Conservation (phyloP, 2,329 filamentous ascomycete species). For the Diaporthe sp. region DNA sequence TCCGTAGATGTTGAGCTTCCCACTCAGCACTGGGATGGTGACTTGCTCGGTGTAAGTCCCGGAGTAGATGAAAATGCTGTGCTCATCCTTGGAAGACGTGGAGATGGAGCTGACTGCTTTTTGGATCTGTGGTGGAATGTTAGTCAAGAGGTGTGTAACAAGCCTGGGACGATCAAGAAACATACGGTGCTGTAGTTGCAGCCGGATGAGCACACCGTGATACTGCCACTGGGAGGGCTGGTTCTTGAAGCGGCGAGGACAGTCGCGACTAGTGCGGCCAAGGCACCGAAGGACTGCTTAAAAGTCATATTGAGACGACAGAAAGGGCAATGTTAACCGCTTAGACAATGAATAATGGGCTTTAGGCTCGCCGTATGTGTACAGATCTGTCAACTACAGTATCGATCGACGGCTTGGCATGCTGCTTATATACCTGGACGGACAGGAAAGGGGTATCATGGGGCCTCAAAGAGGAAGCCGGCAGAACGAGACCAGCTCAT, state of each 20-base stretch:
- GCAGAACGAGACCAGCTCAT: neutral
- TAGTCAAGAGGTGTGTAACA: neutral
- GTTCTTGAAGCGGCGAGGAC: conserved; percentile 36
- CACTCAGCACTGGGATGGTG: conserved; percentile 61
- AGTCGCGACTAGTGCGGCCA: conserved; percentile 37
- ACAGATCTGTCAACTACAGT: neutral
- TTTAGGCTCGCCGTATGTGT: conserved; percentile 8
- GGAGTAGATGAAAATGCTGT: conserved; percentile 45
- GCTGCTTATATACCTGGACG: conserved; percentile 26
- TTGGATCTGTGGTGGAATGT: conserved; percentile 34
- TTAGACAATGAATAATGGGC: neutral
- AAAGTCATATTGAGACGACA: conserved; percentile 31
- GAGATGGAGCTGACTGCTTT: conserved; percentile 39
- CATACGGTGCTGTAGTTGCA: conserved; percentile 40
- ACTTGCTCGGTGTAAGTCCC: conserved; percentile 73
- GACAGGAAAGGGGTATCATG: conserved; percentile 9
- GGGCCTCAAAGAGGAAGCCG: neutral
- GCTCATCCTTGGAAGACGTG: conserved; percentile 33
- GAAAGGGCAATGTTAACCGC: neutral
- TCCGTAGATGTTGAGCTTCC: conserved; percentile 67
- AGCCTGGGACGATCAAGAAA: neutral
- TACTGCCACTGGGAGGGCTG: conserved; percentile 38
- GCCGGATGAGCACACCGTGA: conserved; percentile 39
- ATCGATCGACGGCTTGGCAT: conserved; percentile 33
- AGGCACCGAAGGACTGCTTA: conserved; percentile 27